These are phyloP conservation scores for Fusarium tupiense DNA, from an alignment of 2,329 filamentous ascomycete genomes.

Conservation along the genomic window DNA sequence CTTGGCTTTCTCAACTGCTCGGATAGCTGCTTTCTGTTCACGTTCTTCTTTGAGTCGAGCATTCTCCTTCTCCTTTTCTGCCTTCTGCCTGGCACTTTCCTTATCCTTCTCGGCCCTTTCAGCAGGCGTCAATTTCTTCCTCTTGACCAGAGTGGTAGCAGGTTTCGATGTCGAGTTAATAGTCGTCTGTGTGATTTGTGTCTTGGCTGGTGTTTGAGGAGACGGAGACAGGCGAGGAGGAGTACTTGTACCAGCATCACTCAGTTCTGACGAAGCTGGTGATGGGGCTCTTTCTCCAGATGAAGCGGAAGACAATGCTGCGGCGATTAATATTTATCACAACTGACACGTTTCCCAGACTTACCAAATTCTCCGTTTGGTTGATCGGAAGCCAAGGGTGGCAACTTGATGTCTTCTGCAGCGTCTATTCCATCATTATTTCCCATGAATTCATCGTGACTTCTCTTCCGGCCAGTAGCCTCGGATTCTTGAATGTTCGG, in stretches of 20 bases:
- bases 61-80: slow-evolving; percentile 50
- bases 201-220: slow-evolving; percentile 47
- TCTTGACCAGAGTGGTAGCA: slow-evolving; percentile 48
- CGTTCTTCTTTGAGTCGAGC: slow-evolving; percentile 53
- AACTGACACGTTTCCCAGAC: not conserved
- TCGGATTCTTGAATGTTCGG: slow-evolving; percentile 60
- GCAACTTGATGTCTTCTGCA: slow-evolving; percentile 31
- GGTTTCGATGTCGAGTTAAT: slow-evolving; percentile 30
- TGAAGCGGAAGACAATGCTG: slow-evolving; percentile 41
- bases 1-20: slow-evolving; percentile 45
- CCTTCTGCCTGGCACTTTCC: slow-evolving; percentile 48
- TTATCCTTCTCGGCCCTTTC: slow-evolving; percentile 53
- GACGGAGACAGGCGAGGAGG: slow-evolving; percentile 51
- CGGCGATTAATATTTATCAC: slow-evolving; percentile 18
- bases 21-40: slow-evolving; percentile 42
- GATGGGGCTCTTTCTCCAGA: slow-evolving; percentile 43
- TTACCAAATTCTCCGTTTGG: slow-evolving; percentile 39
- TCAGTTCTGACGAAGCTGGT: slow-evolving; percentile 49
- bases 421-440: slow-evolving; percentile 44
- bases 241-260: slow-evolving; percentile 55
- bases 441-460: slow-evolving; percentile 56
- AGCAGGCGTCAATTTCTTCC: slow-evolving; percentile 54
- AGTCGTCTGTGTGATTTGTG: slow-evolving; percentile 1
- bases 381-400: slow-evolving; percentile 21
- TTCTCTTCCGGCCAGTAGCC: slow-evolving; percentile 55